phyloP scores from a whole-genome alignment of 345 rosid species.

The Eucalyptus caleyi region DNA sequence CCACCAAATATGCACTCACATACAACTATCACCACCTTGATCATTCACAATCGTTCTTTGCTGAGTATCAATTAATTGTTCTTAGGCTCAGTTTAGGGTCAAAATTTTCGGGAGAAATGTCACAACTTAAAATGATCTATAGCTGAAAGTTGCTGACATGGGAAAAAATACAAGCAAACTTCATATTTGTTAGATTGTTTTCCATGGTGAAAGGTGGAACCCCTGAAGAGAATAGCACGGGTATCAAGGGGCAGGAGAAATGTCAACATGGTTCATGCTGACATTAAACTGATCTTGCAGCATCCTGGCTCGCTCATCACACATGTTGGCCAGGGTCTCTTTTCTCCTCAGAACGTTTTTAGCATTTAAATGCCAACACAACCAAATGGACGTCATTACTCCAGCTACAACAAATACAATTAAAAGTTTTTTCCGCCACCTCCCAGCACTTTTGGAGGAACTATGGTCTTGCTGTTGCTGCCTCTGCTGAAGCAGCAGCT shows the following conservation, averaged over 20 bases:
- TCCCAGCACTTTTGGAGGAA: slow-evolving; percentile 46
- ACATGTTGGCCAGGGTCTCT: slow-evolving; percentile 79
- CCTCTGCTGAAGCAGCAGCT: slow-evolving; percentile 27
- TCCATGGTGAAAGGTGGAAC: slow-evolving; percentile 95
- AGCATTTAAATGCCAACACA: slow-evolving; percentile 36
- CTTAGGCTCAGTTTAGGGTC: background rate
- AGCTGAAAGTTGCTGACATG: background rate
- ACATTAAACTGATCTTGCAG: slow-evolving; percentile 99
- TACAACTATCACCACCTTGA: background rate
- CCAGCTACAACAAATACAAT: slow-evolving; percentile 39
- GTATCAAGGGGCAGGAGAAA: no score
- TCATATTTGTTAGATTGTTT: slow-evolving; percentile 9
- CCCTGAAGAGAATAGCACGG: slow-evolving; percentile 94
- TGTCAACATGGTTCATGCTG: slow-evolving; percentile 95
- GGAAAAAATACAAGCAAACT: background rate
- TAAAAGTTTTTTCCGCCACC: slow-evolving; percentile 62
- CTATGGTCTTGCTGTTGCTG: slow-evolving; percentile 38
- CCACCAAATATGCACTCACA: background rate
- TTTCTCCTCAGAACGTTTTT: slow-evolving; percentile 26
- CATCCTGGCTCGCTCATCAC: slow-evolving; percentile 93
- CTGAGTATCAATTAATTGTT: background rate
- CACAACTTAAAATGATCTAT: background rate
- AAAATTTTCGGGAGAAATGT: background rate
- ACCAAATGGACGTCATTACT: slow-evolving; percentile 37
- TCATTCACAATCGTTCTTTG: background rate